These are phyloP conservation scores for Calendula officinalis DNA, from an alignment of 129 eudicot species.

Conservation along the genomic window DNA sequence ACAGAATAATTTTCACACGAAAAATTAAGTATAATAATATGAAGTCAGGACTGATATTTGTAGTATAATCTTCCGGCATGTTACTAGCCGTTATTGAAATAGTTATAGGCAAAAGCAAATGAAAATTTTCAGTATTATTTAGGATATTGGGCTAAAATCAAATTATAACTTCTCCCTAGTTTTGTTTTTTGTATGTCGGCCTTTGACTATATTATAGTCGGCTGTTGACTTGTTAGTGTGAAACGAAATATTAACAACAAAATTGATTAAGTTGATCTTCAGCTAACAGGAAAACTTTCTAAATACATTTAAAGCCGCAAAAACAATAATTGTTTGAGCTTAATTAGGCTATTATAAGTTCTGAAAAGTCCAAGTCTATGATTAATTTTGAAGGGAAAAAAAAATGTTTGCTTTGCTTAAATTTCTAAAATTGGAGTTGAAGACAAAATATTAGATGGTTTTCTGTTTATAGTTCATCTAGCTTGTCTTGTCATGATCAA, in stretches of 20 bases:
- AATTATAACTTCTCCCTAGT: neutral
- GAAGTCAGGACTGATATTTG: slow-evolving; percentile 21
- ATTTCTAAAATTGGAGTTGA: slow-evolving; percentile 4
- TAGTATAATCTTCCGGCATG: slow-evolving; percentile 26
- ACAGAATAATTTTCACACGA: slow-evolving; percentile 14
- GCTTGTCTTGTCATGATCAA: slow-evolving; percentile 20
- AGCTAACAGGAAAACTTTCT: neutral
- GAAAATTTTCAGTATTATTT: neutral
- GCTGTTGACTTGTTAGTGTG: slow-evolving; percentile 16
- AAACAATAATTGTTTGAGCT: neutral
- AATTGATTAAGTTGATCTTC: slow-evolving; percentile 2
- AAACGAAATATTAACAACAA: neutral
- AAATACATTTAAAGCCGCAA: neutral
- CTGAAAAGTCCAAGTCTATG: neutral
- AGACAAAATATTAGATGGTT: neutral
- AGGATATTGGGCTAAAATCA: neutral
- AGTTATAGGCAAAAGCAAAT: neutral
- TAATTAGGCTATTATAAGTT: neutral
- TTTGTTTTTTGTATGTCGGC: neutral
- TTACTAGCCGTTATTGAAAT: neutral
- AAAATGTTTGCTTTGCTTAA: neutral
- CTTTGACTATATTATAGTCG: neutral
- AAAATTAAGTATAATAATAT: neutral
- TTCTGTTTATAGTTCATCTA: slow-evolving; percentile 3
- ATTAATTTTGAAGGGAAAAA: neutral